Evolutionary conservation across 345 rosid genomes (phyloP), one percentile per base, ranked within the genome.

Genomic region (Triadica sebifera): DNA sequence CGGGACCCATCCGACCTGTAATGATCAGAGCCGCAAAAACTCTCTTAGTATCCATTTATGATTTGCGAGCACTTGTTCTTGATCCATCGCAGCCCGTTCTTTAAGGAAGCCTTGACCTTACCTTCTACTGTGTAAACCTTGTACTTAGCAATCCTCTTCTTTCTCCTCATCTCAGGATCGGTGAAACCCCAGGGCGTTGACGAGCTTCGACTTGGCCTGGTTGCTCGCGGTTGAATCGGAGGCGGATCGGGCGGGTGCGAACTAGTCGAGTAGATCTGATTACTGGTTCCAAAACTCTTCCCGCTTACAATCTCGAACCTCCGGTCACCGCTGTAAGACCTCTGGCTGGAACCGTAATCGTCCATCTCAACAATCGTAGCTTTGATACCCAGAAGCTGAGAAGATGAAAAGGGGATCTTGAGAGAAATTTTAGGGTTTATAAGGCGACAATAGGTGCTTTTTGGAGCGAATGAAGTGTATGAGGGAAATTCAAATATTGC

Each of bases 61-160:
- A 89, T 76, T 77, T 66, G 81, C 29, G 87, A 88, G 75, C 86
- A 89, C 71, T 80, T 86, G 80, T 72, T 85, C 70, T 87, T 89
- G 82, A 91, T 84, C 96, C 96, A 91, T 64, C 83, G 87, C 60
- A 85, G 70, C 6, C 93, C 87, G 25, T 80, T 84, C 53, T 75
- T 86, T 43, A 87, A 74, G 3, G 93, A 85, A 12, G 85, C 64
- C 79, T 89, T 87, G 37, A 89, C 84, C 70, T 83, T 89, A 0
- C 87, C 90, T 85, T 91, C 96, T 67, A 91, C 86, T 0, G 84
- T 82, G 62, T 87, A 91, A 47, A 85, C 86, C 76, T 91, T 91
- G 67, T 87, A 89, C 68, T 81, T 82, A 4, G 87, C 89, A 49
- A 89, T 82, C 81, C 96, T 78, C 80, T 79, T 89, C 85, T 80